These are phyloP conservation scores for Plasmopara viticola DNA, from an alignment of 352 stramenopile genomes.

Conservation along the genomic window DNA sequence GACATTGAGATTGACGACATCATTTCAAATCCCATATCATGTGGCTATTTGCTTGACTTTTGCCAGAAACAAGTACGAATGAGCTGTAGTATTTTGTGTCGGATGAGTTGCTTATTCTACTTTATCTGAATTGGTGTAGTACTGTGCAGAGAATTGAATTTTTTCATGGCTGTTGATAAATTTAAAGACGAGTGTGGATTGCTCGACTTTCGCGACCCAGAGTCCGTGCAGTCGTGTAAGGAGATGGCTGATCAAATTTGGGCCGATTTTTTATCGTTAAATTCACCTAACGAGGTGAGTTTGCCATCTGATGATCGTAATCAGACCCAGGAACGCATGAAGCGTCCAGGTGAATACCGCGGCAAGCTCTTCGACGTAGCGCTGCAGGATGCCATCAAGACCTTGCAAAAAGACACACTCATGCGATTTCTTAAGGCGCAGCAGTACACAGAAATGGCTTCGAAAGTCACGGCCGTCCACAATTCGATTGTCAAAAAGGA, in stretches of 20 bases:
- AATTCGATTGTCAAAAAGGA: conserved; percentile 60
- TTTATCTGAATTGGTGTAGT: conserved; percentile 22
- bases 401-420: conserved; percentile 75
- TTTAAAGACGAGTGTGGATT: conserved; percentile 79
- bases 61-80: conserved; percentile 72
- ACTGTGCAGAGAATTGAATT: conserved; percentile 82
- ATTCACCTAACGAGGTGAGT: conserved; percentile 80
- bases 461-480: conserved; percentile 45
- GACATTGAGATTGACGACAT: conserved; percentile 83
- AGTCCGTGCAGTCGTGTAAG: conserved; percentile 73
- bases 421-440: conserved; percentile 69
- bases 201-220: conserved; percentile 72
- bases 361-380: conserved; percentile 80
- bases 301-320: conserved; percentile 72
- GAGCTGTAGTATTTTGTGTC: not conserved
- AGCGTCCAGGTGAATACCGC: conserved; percentile 64
- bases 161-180: conserved; percentile 85
- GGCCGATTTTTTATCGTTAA: conserved; percentile 76
- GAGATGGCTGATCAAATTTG: conserved; percentile 82
- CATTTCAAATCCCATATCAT: conserved; percentile 81
- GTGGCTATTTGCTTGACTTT: conserved; percentile 81
- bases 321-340: conserved; percentile 78
- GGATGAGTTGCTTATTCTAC: not conserved
- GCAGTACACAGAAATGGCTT: conserved; percentile 74
- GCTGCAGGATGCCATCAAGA: conserved; percentile 81